phyloP scores from a whole-genome alignment of 2,329 filamentous ascomycete species.

The Knufia petricola region DNA sequence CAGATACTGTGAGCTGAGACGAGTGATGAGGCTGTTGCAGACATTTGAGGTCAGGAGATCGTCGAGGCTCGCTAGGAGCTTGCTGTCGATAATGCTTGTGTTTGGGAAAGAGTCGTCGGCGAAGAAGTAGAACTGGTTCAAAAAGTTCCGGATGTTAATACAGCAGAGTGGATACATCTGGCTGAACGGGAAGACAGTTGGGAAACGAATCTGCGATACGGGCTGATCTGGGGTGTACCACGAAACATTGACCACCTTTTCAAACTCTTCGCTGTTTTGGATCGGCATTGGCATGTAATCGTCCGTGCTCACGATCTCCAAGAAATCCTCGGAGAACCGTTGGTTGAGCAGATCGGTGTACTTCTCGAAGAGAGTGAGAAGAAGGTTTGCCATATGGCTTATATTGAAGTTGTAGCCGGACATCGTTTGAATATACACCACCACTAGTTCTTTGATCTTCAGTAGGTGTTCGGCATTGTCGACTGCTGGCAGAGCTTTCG shows the following conservation, averaged over 20 bases:
- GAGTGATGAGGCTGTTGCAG: slow-evolving; percentile 78
- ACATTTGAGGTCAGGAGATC: slow-evolving; percentile 89
- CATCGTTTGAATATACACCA: slow-evolving; percentile 97
- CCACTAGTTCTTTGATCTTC: slow-evolving; percentile 89
- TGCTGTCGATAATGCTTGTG: slow-evolving; percentile 75
- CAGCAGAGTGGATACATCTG: slow-evolving; percentile 99
- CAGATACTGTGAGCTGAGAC: slow-evolving; percentile 82
- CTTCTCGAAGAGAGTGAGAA: slow-evolving; percentile 84
- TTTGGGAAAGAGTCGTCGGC: slow-evolving; percentile 91
- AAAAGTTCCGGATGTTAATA: slow-evolving; percentile 93
- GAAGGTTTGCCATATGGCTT: slow-evolving; percentile 66
- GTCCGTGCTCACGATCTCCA: slow-evolving; percentile 82
- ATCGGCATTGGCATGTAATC: slow-evolving; percentile 99
- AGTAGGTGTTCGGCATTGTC: slow-evolving; percentile 79
- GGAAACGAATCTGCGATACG: slow-evolving; percentile 70
- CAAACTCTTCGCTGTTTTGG: slow-evolving; percentile 79
- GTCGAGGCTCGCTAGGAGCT: slow-evolving; percentile 78
- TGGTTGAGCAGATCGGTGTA: slow-evolving; percentile 86
- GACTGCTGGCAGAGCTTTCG: slow-evolving; percentile 67
- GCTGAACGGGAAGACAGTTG: slow-evolving; percentile 91
- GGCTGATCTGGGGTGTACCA: slow-evolving; percentile 86
- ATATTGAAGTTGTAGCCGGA: slow-evolving; percentile 92
- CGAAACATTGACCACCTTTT: slow-evolving; percentile 89
- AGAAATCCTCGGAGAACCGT: slow-evolving; percentile 89
- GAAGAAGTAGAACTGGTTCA: slow-evolving; percentile 98